Evolutionary conservation across 78 protist genomes (phyloP), one percentile per base, ranked within the genome.

Genomic region (Dictyostelium citrinum): DNA sequence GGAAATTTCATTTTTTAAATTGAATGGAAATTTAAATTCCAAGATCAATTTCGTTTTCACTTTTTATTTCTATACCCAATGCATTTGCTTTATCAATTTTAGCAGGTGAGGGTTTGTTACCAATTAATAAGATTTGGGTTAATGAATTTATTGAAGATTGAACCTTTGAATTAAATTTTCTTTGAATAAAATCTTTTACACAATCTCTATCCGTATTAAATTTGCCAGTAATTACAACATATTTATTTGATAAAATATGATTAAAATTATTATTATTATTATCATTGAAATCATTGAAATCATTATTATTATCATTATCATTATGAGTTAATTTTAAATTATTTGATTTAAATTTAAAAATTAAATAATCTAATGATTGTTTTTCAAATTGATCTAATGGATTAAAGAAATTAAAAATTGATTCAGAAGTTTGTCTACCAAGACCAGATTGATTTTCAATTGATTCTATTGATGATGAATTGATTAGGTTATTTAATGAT

Each of bases 381-480:
- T 76, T 31, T 37, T 51, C 60, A 2, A 11, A 2, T 86, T 10
- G 41, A 17, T 67, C 79, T 8, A 14, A 12, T 78, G 93, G 93
- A 46, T 86, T 68, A 72, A 86, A 86, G 68, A 64, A 86, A 39
- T 60, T 29, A 24, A 64, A 67, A 17, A 86, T 76, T 11, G 41
- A 12, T 17, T 37, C 55, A 10, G 82, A 77, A 20, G 46, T 86
- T 24, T 51, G 17, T 20, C 58, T 20, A 43, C 93, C 93, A n/a
- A 86, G 84, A 24, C 55, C 41, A 5, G 78, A 24, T 27, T 14
- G 35, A 3, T 1, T 5, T 43, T 60, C 74, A 43, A 86, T 86
- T 58, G 64, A 72, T 24, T 49, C 24, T 1, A 43, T 33, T 4
- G 85, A 37, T 31, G 46, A 9, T 8, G 61, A 55, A 33, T 27